Percentiles rank a stretch among this genome's conserved stretches.
Evolutionary conservation across 169 alveolate species (phyloP).

Genomic region (Ichthyophthirius multifiliis): DNA sequence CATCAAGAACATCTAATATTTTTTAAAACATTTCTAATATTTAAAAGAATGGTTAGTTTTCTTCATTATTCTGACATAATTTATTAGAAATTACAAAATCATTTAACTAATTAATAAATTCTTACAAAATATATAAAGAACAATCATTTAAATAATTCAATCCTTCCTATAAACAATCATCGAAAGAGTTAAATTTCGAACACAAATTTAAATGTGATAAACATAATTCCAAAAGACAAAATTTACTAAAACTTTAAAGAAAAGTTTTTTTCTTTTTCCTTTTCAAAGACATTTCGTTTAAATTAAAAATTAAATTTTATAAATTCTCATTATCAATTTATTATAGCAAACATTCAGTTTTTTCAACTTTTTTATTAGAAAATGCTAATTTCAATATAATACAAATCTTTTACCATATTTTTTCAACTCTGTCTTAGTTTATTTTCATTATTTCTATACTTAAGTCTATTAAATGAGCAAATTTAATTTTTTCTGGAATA

Average conservation of each 20-base stretch:
- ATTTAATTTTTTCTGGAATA: not conserved
- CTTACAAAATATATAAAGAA: not conserved
- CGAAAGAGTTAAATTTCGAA: not conserved
- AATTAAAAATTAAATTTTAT: not conserved
- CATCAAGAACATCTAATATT: not conserved
- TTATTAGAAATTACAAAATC: not conserved
- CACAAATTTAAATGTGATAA: not conserved
- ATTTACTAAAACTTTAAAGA: not conserved
- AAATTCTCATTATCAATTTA: not conserved
- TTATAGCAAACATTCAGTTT: not conserved
- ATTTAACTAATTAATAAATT: not conserved
- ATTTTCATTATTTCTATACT: not conserved
- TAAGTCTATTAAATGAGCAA: conserved; percentile 2
- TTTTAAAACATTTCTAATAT: not conserved
- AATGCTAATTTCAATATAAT: not conserved
- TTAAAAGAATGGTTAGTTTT: not conserved
- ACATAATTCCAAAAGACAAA: not conserved
- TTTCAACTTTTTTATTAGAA: not conserved
- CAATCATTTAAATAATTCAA: not conserved
- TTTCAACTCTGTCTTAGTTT: not conserved
- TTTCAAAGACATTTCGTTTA: not conserved
- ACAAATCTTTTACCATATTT: not conserved
- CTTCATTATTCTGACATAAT: not conserved
- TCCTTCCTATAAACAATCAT: conserved; percentile 5
- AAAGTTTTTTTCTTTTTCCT: not conserved